Evolutionary conservation across 805 yeast species (phyloP).

Genomic region (Candida ovalis): DNA sequence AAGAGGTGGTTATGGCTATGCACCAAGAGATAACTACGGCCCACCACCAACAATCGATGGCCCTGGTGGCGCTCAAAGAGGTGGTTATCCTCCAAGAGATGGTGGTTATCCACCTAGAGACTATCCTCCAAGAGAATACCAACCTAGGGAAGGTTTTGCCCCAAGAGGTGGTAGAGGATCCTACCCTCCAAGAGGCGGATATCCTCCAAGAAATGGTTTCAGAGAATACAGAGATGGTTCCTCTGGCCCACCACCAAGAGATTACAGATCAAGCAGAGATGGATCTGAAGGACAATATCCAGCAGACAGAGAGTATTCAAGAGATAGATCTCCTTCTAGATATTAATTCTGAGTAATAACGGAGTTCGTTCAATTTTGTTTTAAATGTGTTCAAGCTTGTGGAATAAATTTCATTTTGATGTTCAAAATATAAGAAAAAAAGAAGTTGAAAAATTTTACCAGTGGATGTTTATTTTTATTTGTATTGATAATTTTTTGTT

Average conservation of each 20-base stretch:
- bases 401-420: background rate
- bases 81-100: constrained; percentile 11
- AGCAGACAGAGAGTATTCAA: constrained; percentile 48
- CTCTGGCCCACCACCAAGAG: constrained; percentile 29
- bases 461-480: background rate
- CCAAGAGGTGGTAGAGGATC: constrained; percentile 24
- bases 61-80: constrained; percentile 30
- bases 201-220: constrained; percentile 25
- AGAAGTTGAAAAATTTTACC: no score
- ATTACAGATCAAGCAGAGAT: constrained; percentile 32
- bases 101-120: constrained; percentile 1
- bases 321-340: constrained; percentile 78
- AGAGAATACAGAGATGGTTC: constrained; percentile 23
- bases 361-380: background rate
- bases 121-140: constrained; percentile 5
- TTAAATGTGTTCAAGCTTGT: background rate
- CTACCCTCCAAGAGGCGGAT: constrained; percentile 29
- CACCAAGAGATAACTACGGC: constrained; percentile 2
- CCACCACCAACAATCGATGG: constrained; percentile 29
- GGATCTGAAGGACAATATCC: constrained; percentile 30
- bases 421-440: no score
- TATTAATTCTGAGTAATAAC: constrained; percentile 33
- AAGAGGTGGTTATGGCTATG: background rate
- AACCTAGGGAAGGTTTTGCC: constrained; percentile 19
- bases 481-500: background rate